Conservation (phyloP, 2,329 filamentous ascomycete species). For the Hymenoscyphus scutula region DNA sequence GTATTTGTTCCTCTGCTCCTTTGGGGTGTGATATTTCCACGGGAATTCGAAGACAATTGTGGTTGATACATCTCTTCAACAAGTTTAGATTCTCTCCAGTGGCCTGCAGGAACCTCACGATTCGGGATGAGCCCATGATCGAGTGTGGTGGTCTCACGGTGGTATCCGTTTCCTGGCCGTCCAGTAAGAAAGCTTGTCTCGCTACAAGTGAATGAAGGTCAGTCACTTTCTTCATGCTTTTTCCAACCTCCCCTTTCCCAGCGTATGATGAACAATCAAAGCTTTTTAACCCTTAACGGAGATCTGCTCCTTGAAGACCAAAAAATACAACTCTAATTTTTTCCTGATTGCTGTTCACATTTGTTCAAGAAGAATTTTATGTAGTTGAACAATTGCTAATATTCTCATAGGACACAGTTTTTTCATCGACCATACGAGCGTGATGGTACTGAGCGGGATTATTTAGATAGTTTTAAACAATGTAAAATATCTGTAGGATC, state of each 20-base stretch:
- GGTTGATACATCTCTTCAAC: constrained; percentile 30
- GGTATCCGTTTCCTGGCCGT: background rate
- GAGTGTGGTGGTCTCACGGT: background rate
- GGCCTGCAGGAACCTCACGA: background rate
- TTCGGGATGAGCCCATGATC: background rate
- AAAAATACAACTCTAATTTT: constrained; percentile 44
- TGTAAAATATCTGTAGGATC: too few species aligned
- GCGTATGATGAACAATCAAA: constrained; percentile 35
- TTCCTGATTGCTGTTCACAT: constrained; percentile 36
- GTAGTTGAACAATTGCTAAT: background rate
- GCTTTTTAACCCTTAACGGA: constrained; percentile 42
- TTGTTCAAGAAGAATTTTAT: background rate
- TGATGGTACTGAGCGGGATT: background rate
- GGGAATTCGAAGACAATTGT: constrained; percentile 26
- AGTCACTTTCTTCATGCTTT: constrained; percentile 18
- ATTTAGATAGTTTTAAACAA: background rate
- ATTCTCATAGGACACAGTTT: background rate
- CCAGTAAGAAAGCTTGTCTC: background rate
- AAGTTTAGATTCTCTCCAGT: background rate
- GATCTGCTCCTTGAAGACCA: constrained; percentile 38
- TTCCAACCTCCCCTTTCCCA: constrained; percentile 14
- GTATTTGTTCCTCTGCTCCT: constrained; percentile 25
- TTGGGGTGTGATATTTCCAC: constrained; percentile 22
- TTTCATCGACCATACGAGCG: background rate
- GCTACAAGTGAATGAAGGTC: constrained; percentile 21